Evolutionary conservation across 495 filamentous ascomycete species (phyloP), one percentile per base, ranked within the genome.

Genomic region (Podospora pseudocomata): DNA sequence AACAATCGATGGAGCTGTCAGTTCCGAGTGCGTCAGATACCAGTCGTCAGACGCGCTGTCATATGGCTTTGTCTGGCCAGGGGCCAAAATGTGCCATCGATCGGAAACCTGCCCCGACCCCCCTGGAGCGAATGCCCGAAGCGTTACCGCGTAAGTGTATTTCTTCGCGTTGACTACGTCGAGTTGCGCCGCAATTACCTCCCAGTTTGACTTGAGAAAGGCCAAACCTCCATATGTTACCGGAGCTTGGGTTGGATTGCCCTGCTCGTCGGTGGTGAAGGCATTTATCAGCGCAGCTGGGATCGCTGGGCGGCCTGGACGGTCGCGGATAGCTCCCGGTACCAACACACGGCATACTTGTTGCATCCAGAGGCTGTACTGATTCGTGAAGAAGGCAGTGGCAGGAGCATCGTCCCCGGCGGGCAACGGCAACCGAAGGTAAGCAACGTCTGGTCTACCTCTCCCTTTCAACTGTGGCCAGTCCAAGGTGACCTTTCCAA

Each of bases 381-480:
- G 57, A 70, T 74, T 77, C 13, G 63, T 64, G 57, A 63, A 72
- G 2, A 49, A 9, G 3, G 64, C 20, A 23, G 20, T 23, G 20
- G 20, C 20, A 23, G 20, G 20, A 23, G 20, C 20, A 23, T 23
- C 20, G 20, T 23, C 20, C 20, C 20, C 66, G 11, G 34, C 23
- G 19, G 76, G 74, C 28, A 78, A 58, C n/a, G 76, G 74, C 34
- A 78, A 58, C n/a, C 76, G 71, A 13, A 78, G 30, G 55, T 76
- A 78, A 16, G 76, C 76, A 16, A 75, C 60, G 26, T 77, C 76
- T 0, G 66, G 70, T 2, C 71, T 70, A 39, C 69, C 55, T 60
- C 71, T 34, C n/a, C 54, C n/a, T 4, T 20, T n/a, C 19, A 15
- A 58, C 16, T 71, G 19, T 11, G 44, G 20, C 75, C 74, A 77